Conservation (phyloP, 2,329 filamentous ascomycete species). For the Bipolaris bicolor region DNA sequence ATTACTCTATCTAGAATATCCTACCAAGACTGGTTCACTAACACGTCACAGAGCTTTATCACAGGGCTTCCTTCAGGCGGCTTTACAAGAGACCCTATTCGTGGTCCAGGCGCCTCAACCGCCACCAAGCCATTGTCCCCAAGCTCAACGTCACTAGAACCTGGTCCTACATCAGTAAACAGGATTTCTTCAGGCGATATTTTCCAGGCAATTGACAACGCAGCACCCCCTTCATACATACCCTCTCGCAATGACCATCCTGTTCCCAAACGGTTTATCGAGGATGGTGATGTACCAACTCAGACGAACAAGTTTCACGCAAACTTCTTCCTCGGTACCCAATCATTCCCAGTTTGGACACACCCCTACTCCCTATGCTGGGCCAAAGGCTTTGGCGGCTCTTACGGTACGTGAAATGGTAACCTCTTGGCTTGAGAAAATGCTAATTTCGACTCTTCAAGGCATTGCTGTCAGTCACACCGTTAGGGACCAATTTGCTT, state of each 20-base stretch:
- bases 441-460: constrained; percentile 1
- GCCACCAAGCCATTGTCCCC: constrained; percentile 34
- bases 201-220: constrained; percentile 52
- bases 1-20: constrained; percentile 7
- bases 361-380: constrained; percentile 64
- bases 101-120: constrained; percentile 24
- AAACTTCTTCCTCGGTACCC: constrained; percentile 79
- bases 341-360: constrained; percentile 72
- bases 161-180: constrained; percentile 32
- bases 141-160: constrained; percentile 35
- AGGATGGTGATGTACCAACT: constrained; percentile 55
- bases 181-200: constrained; percentile 37
- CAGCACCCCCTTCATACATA: constrained; percentile 49
- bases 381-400: constrained; percentile 61
- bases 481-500: constrained; percentile 69
- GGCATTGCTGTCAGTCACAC: constrained; percentile 74
- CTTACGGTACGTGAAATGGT: constrained; percentile 64
- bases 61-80: constrained; percentile 42
- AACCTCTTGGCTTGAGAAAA: background rate
- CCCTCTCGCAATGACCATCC: constrained; percentile 49
- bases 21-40: constrained; percentile 2
- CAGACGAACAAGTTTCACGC: constrained; percentile 75
- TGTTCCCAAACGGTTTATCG: constrained; percentile 48
- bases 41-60: constrained; percentile 34
- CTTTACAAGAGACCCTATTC: constrained; percentile 35